phyloP scores from a whole-genome alignment of 345 rosid species.

The Garcia nutans region DNA sequence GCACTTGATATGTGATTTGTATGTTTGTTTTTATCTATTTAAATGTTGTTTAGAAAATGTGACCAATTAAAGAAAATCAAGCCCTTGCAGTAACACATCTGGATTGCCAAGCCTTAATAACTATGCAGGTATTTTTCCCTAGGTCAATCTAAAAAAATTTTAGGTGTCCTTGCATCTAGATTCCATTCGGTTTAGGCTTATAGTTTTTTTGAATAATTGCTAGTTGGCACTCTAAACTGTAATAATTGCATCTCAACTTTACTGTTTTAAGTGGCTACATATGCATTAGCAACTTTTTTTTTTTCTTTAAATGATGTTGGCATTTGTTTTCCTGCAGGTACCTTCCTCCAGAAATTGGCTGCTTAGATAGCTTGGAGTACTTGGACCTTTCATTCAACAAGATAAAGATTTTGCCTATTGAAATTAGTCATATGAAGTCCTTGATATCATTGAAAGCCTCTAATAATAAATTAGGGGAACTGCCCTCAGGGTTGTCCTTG shows the following conservation, averaged over 20 bases:
- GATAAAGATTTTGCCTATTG: slow-evolving; percentile 73
- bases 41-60: not conserved
- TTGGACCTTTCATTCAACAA: slow-evolving; percentile 95
- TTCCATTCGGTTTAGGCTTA: not conserved
- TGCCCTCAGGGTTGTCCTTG: slow-evolving; percentile 57
- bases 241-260: not conserved
- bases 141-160: not conserved
- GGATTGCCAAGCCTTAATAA: not conserved
- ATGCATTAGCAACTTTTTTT: not conserved
- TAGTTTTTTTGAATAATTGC: not conserved
- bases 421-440: slow-evolving; percentile 61
- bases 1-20: not conserved
- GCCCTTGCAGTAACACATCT: not conserved
- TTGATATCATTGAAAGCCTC: slow-evolving; percentile 75
- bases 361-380: slow-evolving; percentile 69
- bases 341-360: slow-evolving; percentile 93
- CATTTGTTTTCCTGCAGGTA: slow-evolving; percentile 50
- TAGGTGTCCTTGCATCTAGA: not conserved
- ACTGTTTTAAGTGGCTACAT: not conserved
- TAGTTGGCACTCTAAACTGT: not conserved
- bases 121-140: not conserved
- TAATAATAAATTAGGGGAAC: slow-evolving; percentile 74
- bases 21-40: not conserved
- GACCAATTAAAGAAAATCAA: not conserved
- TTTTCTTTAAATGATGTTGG: not conserved